A percentile compares a stretch with the other conserved stretches of the same genome.
Conservation (phyloP, 2,329 filamentous ascomycete genomes). For the Aureobasidium uvarum region DNA sequence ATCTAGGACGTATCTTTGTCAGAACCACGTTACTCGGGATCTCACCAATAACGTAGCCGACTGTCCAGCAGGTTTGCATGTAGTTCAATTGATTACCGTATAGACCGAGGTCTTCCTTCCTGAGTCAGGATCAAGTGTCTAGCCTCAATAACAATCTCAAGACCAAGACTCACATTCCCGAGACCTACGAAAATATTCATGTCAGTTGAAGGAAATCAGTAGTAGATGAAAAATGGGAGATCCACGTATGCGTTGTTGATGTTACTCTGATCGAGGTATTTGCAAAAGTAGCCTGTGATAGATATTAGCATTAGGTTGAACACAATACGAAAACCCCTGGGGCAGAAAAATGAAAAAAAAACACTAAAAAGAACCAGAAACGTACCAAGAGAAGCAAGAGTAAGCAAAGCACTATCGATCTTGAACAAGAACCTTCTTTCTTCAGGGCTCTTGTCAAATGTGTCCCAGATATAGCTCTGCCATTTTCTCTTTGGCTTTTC, state of each 20-base stretch:
- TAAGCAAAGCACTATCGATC: slow-evolving; percentile 50
- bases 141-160: too few species aligned
- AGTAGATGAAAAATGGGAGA: too few species aligned
- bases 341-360: too few species aligned
- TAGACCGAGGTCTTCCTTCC: slow-evolving; percentile 55
- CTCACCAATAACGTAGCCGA: slow-evolving; percentile 59
- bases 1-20: background rate
- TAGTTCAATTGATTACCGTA: slow-evolving; percentile 57
- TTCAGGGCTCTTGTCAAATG: slow-evolving; percentile 51
- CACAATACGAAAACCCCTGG: too few species aligned
- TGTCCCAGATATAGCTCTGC: slow-evolving; percentile 53
- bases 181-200: too few species aligned
- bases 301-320: background rate
- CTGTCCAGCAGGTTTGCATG: slow-evolving; percentile 57
- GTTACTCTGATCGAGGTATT: background rate
- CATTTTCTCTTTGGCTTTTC: slow-evolving; percentile 40
- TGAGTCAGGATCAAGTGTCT: slow-evolving; percentile 28
- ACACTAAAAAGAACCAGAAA: background rate
- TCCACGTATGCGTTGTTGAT: background rate
- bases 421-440: slow-evolving; percentile 52
- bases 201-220: too few species aligned
- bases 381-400: slow-evolving; percentile 47
- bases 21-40: slow-evolving; percentile 49
- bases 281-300: background rate
- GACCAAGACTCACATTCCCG: too few species aligned